These are phyloP conservation scores for Phytopythium helicoides DNA, from an alignment of 352 stramenopile species.

Conservation along the genomic window DNA sequence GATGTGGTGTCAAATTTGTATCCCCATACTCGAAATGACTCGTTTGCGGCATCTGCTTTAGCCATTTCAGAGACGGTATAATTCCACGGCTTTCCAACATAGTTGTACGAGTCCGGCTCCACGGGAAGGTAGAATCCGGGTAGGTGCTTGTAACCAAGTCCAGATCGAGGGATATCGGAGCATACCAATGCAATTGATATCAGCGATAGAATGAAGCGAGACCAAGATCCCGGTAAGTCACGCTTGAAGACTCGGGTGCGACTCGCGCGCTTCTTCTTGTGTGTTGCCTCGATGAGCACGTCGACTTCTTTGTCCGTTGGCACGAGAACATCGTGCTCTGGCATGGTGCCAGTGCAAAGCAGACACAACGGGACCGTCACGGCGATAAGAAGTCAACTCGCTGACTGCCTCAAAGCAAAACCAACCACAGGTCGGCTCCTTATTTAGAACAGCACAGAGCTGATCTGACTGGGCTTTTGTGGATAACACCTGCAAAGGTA, in stretches of 20 bases:
- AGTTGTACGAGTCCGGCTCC: constrained; percentile 26
- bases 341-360: too few relatives aligned
- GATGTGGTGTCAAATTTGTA: constrained; percentile 46
- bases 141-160: constrained; percentile 18
- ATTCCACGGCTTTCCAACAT: constrained; percentile 28
- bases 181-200: constrained; percentile 30
- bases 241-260: constrained; percentile 23
- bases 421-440: too few relatives aligned
- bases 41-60: constrained; percentile 9
- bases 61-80: constrained; percentile 23
- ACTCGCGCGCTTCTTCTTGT: constrained; percentile 12
- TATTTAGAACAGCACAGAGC: too few relatives aligned
- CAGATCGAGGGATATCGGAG: constrained; percentile 28
- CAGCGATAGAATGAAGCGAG: constrained; percentile 15
- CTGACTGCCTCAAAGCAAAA: too few relatives aligned
- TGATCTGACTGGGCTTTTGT: too few relatives aligned
- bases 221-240: constrained; percentile 23
- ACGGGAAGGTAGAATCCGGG: constrained; percentile 15
- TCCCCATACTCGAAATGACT: constrained; percentile 19
- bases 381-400: too few relatives aligned
- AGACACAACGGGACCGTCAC: too few relatives aligned
- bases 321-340: neutral
- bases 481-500: too few relatives aligned
- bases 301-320: neutral
- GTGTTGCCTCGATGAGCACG: constrained; percentile 19